These are phyloP conservation scores for Smallanthus sonchifolius DNA, from an alignment of 129 eudicot genomes.

Conservation along the genomic window DNA sequence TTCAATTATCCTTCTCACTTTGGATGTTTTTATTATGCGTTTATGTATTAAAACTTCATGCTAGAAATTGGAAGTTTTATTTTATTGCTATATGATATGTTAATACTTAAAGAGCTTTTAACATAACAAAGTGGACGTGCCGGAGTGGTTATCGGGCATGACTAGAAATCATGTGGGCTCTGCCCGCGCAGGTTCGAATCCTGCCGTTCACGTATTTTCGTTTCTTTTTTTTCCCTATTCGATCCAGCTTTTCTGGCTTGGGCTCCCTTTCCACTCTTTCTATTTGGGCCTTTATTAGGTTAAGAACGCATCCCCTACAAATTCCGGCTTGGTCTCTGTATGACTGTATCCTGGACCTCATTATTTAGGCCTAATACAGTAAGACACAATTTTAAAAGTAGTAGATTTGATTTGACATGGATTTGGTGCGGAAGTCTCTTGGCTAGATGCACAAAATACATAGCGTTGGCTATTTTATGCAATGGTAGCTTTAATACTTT, in stretches of 20 bases:
- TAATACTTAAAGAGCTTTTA: too few relatives aligned
- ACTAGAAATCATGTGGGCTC: conserved; percentile 99
- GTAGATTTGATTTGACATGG: neutral
- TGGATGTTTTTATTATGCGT: too few relatives aligned
- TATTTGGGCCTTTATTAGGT: neutral
- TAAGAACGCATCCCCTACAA: neutral
- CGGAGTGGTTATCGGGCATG: conserved; percentile 99
- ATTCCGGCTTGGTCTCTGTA: neutral
- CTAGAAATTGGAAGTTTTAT: neutral
- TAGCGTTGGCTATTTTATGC: too few relatives aligned
- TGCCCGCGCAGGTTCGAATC: conserved; percentile 99
- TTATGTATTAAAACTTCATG: too few relatives aligned
- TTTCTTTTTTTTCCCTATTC: neutral
- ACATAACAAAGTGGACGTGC: conserved; percentile 61
- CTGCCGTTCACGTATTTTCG: conserved; percentile 66
- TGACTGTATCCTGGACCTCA: neutral
- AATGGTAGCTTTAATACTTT: too few relatives aligned
- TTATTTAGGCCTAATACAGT: neutral
- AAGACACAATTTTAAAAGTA: neutral
- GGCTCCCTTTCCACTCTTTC: neutral
- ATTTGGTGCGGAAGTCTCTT: neutral
- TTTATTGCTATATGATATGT: too few relatives aligned
- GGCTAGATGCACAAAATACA: neutral
- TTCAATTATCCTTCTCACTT: neutral
- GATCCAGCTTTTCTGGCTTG: neutral